Evolutionary conservation across 495 filamentous ascomycete species (phyloP), one percentile per base, ranked within the genome.

Genomic region (Lasiosphaeria miniovina): DNA sequence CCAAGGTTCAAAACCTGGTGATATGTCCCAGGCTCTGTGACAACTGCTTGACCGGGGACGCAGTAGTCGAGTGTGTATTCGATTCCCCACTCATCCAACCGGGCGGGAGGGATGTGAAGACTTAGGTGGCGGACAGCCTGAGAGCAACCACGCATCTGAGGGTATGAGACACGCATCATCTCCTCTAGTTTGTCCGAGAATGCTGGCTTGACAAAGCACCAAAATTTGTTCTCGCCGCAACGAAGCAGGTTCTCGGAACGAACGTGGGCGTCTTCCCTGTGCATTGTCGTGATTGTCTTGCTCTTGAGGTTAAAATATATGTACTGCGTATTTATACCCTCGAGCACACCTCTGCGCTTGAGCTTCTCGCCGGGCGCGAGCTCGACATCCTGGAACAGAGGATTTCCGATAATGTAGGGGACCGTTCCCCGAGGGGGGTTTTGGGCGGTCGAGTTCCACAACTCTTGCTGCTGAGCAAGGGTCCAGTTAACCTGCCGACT

Each of bases 61-160:
- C 69, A 72, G 52, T 72, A 72, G 24, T 72, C 69, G 11, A 72
- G 60, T 6, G 69, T 72, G 49, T 72, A 72, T 59, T 72, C 69
- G 45, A 72, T 55, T 10, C 69, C 69, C 69, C 69, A 72, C 17
- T 68, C 56, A 35, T 72, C 69, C 36, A 72, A 51, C 17, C 58
- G 59, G 9, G 56, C 55, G 4, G 69, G 69, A 11, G 69, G 68
- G 15, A 72, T 70, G 52, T 70, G 63, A 11, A 62, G 69, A 56
- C 69, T 72, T 33, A 72, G 69, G 33, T 72, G 69, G 31, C 69
- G 68, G 57, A 72, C 61, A 6, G 68, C 63, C 50, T 72, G 69
- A 6, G 69, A 72, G 49, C 69, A 72, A 24, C 41, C 36, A 36
- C 65, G 69, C 68, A 72, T 72, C 49, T 62, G 58, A 0, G 61